Conservation (phyloP, 345 rosid genomes). For the Eucalyptus brandiana region DNA sequence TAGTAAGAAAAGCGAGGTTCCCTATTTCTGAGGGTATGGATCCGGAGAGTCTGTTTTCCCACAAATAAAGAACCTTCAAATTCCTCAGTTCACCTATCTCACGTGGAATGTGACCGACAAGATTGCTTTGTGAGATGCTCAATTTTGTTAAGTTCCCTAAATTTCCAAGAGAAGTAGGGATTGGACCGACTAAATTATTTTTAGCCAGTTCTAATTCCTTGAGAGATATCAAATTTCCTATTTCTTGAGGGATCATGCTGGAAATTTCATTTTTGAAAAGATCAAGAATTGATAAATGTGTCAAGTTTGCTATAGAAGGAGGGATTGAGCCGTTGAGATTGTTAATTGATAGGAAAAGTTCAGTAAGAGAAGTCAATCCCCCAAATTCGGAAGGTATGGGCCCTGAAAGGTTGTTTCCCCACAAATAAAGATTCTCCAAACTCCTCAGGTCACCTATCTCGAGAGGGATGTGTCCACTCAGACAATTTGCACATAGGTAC, state of each 20-base stretch:
- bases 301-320: not conserved
- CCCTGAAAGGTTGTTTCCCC: not conserved
- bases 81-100: not conserved
- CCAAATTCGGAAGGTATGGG: not conserved
- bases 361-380: not conserved
- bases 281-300: not conserved
- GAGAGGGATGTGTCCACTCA: not conserved
- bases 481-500: not conserved
- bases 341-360: not conserved
- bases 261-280: not conserved
- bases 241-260: not conserved
- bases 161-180: not conserved
- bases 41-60: not conserved
- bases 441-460: not conserved
- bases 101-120: not conserved
- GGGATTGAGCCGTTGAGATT: not conserved
- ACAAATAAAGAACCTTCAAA: not conserved
- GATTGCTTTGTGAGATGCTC: not conserved
- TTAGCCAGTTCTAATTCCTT: not conserved
- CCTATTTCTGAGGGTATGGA: not conserved
- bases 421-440: not conserved
- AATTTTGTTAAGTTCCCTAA: not conserved
- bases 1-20: not conserved
- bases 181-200: not conserved
- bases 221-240: not conserved